Evolutionary conservation across 2,329 filamentous ascomycete species (phyloP), one percentile per base, ranked within the genome.

Genomic region (Talaromyces sp.): DNA sequence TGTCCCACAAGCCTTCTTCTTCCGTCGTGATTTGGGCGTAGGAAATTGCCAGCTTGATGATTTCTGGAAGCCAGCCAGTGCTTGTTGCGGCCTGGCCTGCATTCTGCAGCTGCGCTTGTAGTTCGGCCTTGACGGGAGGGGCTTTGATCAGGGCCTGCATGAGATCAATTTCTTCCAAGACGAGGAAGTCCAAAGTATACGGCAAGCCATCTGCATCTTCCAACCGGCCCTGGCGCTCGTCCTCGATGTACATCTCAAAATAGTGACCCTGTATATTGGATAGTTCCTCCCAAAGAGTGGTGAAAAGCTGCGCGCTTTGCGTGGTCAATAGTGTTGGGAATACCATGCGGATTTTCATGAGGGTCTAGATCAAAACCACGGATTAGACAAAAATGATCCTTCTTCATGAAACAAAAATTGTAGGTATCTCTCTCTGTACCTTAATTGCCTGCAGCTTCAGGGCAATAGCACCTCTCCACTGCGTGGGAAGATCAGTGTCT

Each of bases 1-100:
- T 92, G 68, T 97, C 92, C 95, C 95, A 99, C 10, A 99, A 78
- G 8, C 91, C 92, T 77, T 97, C 92, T 71, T 98, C 95, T 74
- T 99, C 95, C 30, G 86, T 88, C 1, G 90, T 93, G 68, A 99
- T 96, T 66, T 93, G 91, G 13, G 92, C 89, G 75, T 96, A 98
- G 1, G 88, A 86, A 22, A 92, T 87, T 10, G 92, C 85, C 66
- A 97, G 84, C 72, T 89, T 90, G 85, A 97, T 90, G 22, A 97
- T 87, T 69, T 96, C 90, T 36, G 90, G 83, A 66, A 97, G 84
- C 93, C 93, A 98, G 8, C 87, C 86, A 1, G 88, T 87, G 10
- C 85, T 83, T 61, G 86, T 82, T 2, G 85, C 84, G 30, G 81
- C 81, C 56, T 82, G 79, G 62, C 86, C 82, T 17, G 84, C 66